phyloP scores from a whole-genome alignment of 257 asterid species.

The Solanum chmielewskii region DNA sequence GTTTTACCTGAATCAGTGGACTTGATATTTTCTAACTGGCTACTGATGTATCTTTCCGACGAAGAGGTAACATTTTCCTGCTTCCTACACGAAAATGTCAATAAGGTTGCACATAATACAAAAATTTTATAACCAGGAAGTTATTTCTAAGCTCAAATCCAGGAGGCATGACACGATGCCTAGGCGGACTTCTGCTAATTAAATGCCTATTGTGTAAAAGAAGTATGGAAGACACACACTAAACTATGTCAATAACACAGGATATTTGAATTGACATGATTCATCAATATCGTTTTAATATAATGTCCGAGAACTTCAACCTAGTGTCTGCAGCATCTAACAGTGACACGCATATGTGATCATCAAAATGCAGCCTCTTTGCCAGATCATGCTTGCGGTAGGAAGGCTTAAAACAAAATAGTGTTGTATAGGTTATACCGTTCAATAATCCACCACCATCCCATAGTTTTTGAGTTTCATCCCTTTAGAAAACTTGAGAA shows the following conservation, averaged over 20 bases:
- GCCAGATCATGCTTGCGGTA: background rate
- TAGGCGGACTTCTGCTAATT: background rate
- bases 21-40: slow-evolving; percentile 86
- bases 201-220: background rate
- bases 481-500: background rate
- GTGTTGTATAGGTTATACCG: background rate
- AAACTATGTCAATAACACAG: background rate
- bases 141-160: background rate
- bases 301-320: background rate
- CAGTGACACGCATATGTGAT: background rate
- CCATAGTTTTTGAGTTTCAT: background rate
- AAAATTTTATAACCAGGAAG: background rate
- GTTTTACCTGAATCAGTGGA: slow-evolving; percentile 68
- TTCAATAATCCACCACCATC: too few relatives aligned
- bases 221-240: background rate
- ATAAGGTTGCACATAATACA: background rate
- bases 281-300: background rate
- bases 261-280: background rate
- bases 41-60: slow-evolving; percentile 91
- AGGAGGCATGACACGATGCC: background rate
- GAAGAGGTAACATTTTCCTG: slow-evolving; percentile 39
- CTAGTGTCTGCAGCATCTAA: background rate
- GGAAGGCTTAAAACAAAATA: background rate
- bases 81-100: background rate
- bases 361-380: background rate